Percentiles rank a stretch among this genome's conserved stretches.
Conservation (phyloP, 1,284 basidiomycete species). For the Cystobasidiaceae sp. region DNA sequence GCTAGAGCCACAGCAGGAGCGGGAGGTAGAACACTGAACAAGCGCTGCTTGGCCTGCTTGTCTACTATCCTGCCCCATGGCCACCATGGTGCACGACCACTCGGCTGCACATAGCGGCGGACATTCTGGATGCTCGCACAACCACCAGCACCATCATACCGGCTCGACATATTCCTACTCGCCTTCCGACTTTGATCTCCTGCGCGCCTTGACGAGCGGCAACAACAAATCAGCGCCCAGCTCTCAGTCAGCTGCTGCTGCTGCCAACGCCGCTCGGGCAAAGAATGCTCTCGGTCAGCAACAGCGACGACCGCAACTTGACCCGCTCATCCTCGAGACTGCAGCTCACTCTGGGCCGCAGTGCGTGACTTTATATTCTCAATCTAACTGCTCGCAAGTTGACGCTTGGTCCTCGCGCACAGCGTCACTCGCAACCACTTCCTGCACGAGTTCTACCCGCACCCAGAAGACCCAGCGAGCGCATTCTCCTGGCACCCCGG, state of each 20-base stretch:
- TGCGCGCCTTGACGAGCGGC: slow-evolving; percentile 15
- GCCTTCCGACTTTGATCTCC: slow-evolving; percentile 25
- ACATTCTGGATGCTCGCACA: neutral
- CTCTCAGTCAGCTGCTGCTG: no score
- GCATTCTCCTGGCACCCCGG: slow-evolving; percentile 23
- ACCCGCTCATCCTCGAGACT: slow-evolving; percentile 42
- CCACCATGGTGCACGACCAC: neutral
- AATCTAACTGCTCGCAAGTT: no score
- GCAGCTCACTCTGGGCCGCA: slow-evolving; percentile 40
- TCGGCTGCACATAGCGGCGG: neutral
- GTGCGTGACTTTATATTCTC: no score
- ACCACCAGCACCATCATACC: neutral
- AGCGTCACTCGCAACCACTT: slow-evolving; percentile 44
- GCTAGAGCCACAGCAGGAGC: no score
- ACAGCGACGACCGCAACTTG: slow-evolving; percentile 37
- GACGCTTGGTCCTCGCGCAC: neutral
- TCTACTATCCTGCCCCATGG: no score
- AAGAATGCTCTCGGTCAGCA: neutral
- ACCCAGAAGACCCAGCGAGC: slow-evolving; percentile 31
- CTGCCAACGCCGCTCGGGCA: neutral
- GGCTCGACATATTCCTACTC: neutral
- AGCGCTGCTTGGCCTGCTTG: no score
- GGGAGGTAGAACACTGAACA: no score
- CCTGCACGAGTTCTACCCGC: slow-evolving; percentile 42
- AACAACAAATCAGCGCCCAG: no score